Percentiles rank a stretch among this genome's conserved stretches.
Conservation (phyloP, 2,329 filamentous ascomycete genomes). For the Trematosphaeria pertusa region DNA sequence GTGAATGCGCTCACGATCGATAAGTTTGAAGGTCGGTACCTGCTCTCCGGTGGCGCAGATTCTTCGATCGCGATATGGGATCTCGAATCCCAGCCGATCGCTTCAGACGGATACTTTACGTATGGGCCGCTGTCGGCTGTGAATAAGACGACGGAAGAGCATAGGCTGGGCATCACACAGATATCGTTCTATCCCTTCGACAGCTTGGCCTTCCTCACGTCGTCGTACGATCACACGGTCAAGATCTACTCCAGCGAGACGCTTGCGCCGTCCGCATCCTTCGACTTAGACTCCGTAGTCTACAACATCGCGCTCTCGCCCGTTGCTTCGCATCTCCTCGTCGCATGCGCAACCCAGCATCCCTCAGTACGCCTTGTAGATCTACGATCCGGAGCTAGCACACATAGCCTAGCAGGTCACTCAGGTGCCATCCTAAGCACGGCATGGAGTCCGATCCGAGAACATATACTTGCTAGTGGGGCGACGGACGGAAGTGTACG, state of each 20-base stretch:
- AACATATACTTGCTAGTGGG: slow-evolving; percentile 81
- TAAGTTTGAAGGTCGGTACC: slow-evolving; percentile 77
- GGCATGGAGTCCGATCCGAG: slow-evolving; percentile 81
- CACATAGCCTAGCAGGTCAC: slow-evolving; percentile 60
- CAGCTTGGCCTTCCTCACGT: slow-evolving; percentile 75
- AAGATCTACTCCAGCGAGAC: slow-evolving; percentile 76
- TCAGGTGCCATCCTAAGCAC: slow-evolving; percentile 64
- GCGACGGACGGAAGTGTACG: slow-evolving; percentile 84
- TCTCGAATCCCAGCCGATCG: slow-evolving; percentile 61
- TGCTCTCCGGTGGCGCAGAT: slow-evolving; percentile 86
- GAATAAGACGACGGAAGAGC: slow-evolving; percentile 47
- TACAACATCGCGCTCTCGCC: slow-evolving; percentile 82
- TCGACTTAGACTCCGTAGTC: slow-evolving; percentile 71
- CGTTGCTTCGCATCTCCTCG: slow-evolving; percentile 74
- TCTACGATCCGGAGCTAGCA: slow-evolving; percentile 77
- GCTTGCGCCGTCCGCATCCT: slow-evolving; percentile 68
- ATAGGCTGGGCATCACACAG: slow-evolving; percentile 77
- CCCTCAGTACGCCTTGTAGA: slow-evolving; percentile 86
- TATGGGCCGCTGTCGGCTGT: slow-evolving; percentile 36
- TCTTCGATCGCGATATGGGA: slow-evolving; percentile 88
- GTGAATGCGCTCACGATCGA: slow-evolving; percentile 83
- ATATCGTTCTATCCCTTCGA: slow-evolving; percentile 82
- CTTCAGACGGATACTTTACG: slow-evolving; percentile 22
- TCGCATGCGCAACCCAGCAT: slow-evolving; percentile 88
- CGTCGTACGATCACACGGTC: slow-evolving; percentile 78